These are phyloP conservation scores for Fusarium illudens DNA, from an alignment of 2,329 filamentous ascomycete species.

Conservation along the genomic window DNA sequence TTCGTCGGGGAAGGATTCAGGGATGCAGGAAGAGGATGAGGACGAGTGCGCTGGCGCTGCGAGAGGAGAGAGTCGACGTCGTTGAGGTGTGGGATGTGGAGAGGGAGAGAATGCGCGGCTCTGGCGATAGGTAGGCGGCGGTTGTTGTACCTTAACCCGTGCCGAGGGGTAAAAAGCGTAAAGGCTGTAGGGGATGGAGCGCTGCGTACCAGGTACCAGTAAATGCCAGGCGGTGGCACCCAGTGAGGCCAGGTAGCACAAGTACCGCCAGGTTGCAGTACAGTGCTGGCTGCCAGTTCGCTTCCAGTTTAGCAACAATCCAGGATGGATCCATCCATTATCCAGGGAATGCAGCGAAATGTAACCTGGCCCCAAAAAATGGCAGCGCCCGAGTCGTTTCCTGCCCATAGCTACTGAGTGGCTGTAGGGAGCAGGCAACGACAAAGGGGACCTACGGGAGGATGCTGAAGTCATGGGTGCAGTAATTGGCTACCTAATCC, in stretches of 20 bases:
- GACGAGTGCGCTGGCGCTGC: conserved; percentile 36
- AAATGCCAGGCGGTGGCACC: conserved; percentile 21
- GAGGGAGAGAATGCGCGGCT: conserved; percentile 47
- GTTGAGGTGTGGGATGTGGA: conserved; percentile 45
- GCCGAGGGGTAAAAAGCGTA: conserved; percentile 41
- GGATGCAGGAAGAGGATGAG: conserved; percentile 28
- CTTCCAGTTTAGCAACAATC: conserved; percentile 23
- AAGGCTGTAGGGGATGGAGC: conserved; percentile 28
- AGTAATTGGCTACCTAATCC: conserved; percentile 23
- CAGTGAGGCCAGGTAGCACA: conserved; percentile 25
- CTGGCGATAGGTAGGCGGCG: conserved; percentile 46
- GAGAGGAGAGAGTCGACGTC: conserved; percentile 40
- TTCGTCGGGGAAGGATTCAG: conserved; percentile 19
- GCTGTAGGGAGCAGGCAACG: conserved; percentile 28
- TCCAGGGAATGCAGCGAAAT: conserved; percentile 31
- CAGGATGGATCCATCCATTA: conserved; percentile 1
- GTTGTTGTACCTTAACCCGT: conserved; percentile 40
- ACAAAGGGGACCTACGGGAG: conserved; percentile 26
- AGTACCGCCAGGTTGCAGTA: conserved; percentile 5
- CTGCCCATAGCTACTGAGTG: conserved; percentile 14
- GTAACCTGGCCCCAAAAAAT: conserved; percentile 41
- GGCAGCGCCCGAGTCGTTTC: conserved; percentile 26
- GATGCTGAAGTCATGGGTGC: conserved; percentile 8
- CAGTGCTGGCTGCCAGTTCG: conserved; percentile 6
- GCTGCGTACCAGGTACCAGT: conserved; percentile 6